Evolutionary conservation across 176 grass and related monocot species (phyloP).

Genomic region (Bonia amplexicaulis): DNA sequence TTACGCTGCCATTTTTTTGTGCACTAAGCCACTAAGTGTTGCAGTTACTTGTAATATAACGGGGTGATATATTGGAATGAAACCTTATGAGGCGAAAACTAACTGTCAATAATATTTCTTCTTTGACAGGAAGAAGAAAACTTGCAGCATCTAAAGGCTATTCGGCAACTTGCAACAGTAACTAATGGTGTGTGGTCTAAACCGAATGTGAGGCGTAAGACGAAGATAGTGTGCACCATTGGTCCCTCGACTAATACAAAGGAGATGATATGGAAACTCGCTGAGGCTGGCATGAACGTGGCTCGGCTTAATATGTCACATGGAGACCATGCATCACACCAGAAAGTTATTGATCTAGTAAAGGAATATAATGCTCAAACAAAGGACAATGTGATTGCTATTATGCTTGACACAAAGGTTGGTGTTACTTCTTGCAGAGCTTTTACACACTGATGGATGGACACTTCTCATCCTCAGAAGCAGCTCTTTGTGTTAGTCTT

Average conservation of each 20-base stretch:
- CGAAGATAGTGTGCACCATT: slow-evolving; percentile 97
- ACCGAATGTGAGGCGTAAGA: slow-evolving; percentile 87
- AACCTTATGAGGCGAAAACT: slow-evolving; percentile 10
- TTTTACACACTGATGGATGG: slow-evolving; percentile 13
- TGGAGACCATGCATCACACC: slow-evolving; percentile 87
- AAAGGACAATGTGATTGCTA: slow-evolving; percentile 79
- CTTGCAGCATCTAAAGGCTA: slow-evolving; percentile 79
- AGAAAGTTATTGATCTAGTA: slow-evolving; percentile 89
- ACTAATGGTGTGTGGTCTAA: slow-evolving; percentile 67
- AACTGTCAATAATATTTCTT: slow-evolving; percentile 17
- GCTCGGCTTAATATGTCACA: slow-evolving; percentile 94
- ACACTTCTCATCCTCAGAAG: background rate
- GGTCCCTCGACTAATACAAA: slow-evolving; percentile 91
- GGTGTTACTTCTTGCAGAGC: slow-evolving; percentile 18
- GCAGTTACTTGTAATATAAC: background rate
- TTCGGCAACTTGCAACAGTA: slow-evolving; percentile 57
- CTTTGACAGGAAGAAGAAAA: slow-evolving; percentile 62
- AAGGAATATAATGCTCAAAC: slow-evolving; percentile 90
- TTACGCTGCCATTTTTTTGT: background rate
- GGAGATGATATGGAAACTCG: slow-evolving; percentile 93
- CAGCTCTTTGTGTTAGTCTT: slow-evolving; percentile 16
- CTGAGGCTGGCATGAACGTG: slow-evolving; percentile 88
- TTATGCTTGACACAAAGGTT: slow-evolving; percentile 99
- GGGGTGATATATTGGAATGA: background rate
- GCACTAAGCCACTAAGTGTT: background rate